Base-by-base conservation (phyloP, 31 red algal genomes). In the Endocladia muricata region DNA sequence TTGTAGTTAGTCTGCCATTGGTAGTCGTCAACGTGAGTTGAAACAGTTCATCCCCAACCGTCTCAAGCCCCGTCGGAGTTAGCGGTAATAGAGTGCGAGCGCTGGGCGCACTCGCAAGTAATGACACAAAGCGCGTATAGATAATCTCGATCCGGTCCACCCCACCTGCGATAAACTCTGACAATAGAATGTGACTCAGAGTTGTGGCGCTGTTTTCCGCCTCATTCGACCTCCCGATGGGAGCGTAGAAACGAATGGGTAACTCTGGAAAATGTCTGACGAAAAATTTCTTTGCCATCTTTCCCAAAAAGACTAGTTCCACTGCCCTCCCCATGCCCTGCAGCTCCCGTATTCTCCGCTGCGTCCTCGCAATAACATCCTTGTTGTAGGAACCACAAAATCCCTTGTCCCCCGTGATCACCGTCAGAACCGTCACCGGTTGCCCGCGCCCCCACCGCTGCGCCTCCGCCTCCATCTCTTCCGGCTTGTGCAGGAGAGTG, bases 321-420 rank as follows among this genome's bases (percentile, higher is more conserved):
- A 90, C 71, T 1, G 55, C 37, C 26, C 69, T 51, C 15, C 76
- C 86, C 0, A 48, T 55, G 23, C 35, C 55, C 39, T 37, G 6
- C 39, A 93, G 58, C 26, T 56, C 56, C 26, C 35, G 32, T 42
- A 93, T 85, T 37, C 90, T 61, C 63, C 66, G 52, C 37, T 42
- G 52, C 7, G 75, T 68, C 28, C 55, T 61, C 5, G 44, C 56
- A 15, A 93, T 68, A 33, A 93, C 51, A 51, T 79, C 74, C 61
- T 65, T 70, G 66, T 93, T 93, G 58, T 80, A 93, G 1, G 69
- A 11, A 29, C 90, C 90, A 40, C 90, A 93, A 69, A 93, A 84
- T 25, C 90, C 82, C 40, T 78, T 77, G 40, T 85, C 80, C 15
- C 65, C 83, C 15, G 76, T 80, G 28, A 93, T 55, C 2, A 93